Conservation (phyloP, 495 filamentous ascomycete genomes). For the Annulohypoxylon nitens region DNA sequence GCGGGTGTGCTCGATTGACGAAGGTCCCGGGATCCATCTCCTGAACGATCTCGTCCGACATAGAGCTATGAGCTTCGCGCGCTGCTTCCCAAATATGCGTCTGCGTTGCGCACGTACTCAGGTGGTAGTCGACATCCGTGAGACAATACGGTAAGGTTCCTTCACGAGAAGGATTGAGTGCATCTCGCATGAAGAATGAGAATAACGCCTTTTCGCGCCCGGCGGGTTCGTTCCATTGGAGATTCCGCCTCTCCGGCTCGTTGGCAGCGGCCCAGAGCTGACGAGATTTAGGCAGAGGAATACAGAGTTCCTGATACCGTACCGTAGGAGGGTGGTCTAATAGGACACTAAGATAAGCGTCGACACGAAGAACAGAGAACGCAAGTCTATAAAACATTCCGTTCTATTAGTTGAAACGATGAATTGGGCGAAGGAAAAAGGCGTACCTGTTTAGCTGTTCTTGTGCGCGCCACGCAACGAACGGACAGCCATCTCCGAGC, state of each 20-base stretch:
- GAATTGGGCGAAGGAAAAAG: not conserved
- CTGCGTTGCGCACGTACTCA: constrained; percentile 50
- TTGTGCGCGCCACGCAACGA: constrained; percentile 49
- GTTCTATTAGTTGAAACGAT: constrained; percentile 4
- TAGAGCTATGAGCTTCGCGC: constrained; percentile 48
- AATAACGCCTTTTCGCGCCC: constrained; percentile 52
- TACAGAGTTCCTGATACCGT: constrained; percentile 53
- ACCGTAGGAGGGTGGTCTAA: constrained; percentile 50
- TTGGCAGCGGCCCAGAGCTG: constrained; percentile 48
- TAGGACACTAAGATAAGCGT: constrained; percentile 51
- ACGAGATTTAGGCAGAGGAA: constrained; percentile 49
- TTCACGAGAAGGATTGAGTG: constrained; percentile 30
- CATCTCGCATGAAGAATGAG: constrained; percentile 51
- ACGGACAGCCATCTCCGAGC: constrained; percentile 36
- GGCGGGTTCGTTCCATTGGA: constrained; percentile 54
- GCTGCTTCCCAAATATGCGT: constrained; percentile 49
- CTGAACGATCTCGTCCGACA: constrained; percentile 48
- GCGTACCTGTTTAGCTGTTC: constrained; percentile 53
- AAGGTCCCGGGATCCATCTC: constrained; percentile 31
- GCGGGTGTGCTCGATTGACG: constrained; percentile 32
- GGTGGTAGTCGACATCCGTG: constrained; percentile 51
- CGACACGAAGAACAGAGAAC: constrained; percentile 50
- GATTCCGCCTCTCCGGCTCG: constrained; percentile 48
- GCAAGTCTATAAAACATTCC: constrained; percentile 41
- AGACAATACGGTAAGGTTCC: constrained; percentile 45